Conservation (phyloP, 441 rosid species). For the Gossypium lobatum region DNA sequence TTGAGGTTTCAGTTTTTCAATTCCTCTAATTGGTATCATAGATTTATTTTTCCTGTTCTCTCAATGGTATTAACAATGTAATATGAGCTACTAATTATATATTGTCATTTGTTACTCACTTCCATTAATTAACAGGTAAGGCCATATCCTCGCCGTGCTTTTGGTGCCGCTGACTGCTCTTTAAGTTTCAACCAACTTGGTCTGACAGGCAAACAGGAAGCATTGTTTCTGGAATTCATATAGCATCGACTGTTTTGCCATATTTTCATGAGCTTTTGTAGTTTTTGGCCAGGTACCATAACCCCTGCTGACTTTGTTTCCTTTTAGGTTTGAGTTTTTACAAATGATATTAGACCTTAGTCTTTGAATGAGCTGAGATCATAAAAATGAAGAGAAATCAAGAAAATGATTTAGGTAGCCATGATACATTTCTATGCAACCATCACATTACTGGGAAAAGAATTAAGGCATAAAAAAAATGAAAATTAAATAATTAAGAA, state of each 20-base stretch:
- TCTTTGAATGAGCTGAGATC: background rate
- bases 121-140: conserved; percentile 50
- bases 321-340: background rate
- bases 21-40: background rate
- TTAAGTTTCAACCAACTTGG: conserved; percentile 59
- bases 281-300: background rate
- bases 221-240: conserved; percentile 61
- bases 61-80: background rate
- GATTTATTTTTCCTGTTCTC: background rate
- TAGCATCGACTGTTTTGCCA: conserved; percentile 22
- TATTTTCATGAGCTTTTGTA: background rate
- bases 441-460: background rate
- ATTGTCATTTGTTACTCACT: background rate
- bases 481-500: background rate
- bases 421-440: background rate
- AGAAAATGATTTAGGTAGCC: background rate
- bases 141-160: conserved; percentile 65
- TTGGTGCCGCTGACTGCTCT: conserved; percentile 37
- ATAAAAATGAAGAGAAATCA: background rate
- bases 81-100: background rate
- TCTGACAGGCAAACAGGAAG: conserved; percentile 70
- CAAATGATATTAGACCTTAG: background rate
- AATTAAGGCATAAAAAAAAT: background rate
- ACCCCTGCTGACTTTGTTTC: background rate
- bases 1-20: background rate